These are phyloP conservation scores for Eucalyptus albens DNA, from an alignment of 345 rosid genomes.

Conservation along the genomic window DNA sequence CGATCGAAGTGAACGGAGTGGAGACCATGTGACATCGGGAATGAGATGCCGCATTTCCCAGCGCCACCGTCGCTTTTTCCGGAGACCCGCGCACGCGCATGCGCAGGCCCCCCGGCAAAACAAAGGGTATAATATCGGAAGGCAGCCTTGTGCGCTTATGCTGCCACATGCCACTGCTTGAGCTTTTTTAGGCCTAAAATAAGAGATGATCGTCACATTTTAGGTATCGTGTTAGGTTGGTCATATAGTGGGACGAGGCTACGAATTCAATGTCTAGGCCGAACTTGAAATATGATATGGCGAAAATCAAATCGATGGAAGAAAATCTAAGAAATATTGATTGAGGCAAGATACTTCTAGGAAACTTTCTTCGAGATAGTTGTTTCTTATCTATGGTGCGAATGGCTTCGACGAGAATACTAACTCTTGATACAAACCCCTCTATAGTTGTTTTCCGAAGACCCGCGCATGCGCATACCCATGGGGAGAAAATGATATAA, in stretches of 20 bases:
- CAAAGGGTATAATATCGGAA: too few relatives aligned
- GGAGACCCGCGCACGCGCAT: not conserved
- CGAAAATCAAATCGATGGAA: too few relatives aligned
- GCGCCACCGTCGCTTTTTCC: not conserved
- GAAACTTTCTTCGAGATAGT: too few relatives aligned
- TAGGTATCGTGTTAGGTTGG: not conserved
- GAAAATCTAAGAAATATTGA: too few relatives aligned
- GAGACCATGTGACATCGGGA: not conserved
- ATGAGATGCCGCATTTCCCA: not conserved
- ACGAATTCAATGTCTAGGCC: not conserved
- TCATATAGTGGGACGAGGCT: not conserved
- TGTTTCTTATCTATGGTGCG: too few relatives aligned
- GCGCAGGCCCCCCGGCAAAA: not conserved
- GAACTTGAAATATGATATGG: too few relatives aligned
- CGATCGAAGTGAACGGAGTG: not conserved
- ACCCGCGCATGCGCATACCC: not conserved
- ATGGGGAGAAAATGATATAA: accelerated
- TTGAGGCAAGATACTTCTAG: too few relatives aligned
- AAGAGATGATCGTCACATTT: not conserved
- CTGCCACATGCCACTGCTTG: not conserved
- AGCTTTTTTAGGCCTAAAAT: not conserved
- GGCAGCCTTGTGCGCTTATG: not conserved
- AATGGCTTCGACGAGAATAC: too few relatives aligned
- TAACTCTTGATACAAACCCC: too few relatives aligned
- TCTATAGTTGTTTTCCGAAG: not conserved